Percentiles rank a stretch among this genome's conserved stretches.
Conservation (phyloP, 805 yeast genomes). For the Yarrowia porcina region DNA sequence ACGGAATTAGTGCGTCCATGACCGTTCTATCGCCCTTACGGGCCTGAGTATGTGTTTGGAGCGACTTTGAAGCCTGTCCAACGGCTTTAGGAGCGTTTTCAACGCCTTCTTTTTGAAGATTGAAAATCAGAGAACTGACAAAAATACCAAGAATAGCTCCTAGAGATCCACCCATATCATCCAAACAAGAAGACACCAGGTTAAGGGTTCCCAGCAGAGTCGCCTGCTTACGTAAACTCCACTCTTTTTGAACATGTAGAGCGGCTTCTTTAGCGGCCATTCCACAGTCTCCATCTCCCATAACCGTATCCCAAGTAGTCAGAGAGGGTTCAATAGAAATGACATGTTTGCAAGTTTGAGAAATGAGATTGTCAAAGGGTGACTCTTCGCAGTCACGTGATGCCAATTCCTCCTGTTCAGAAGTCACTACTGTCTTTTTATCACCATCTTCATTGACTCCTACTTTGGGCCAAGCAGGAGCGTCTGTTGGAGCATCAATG, state of each 20-base stretch:
- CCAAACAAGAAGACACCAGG: constrained; percentile 79
- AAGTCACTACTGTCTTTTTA: neutral
- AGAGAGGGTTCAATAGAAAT: constrained; percentile 63
- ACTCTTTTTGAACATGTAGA: neutral
- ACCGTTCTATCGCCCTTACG: constrained; percentile 84
- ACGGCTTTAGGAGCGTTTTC: constrained; percentile 29
- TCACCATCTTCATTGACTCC: neutral
- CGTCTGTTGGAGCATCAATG: constrained; percentile 70
- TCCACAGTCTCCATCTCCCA: constrained; percentile 98
- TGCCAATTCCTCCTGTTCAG: constrained; percentile 11
- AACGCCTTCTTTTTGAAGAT: constrained; percentile 39
- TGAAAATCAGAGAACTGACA: constrained; percentile 69
- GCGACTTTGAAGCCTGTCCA: constrained; percentile 58
- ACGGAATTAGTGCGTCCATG: constrained; percentile 86
- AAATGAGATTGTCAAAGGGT: constrained; percentile 32
- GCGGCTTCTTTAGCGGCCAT: constrained; percentile 49
- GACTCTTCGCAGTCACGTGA: constrained; percentile 28
- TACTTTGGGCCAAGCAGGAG: constrained; percentile 68
- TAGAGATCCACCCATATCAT: constrained; percentile 93
- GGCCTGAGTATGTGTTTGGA: constrained; percentile 85
- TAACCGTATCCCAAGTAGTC: constrained; percentile 79
- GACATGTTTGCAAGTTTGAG: constrained; percentile 38
- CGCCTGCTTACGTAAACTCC: neutral
- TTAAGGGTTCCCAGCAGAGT: constrained; percentile 51
- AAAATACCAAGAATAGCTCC: constrained; percentile 89